Evolutionary conservation across 768 basidiomycete species (phyloP), one percentile per base, ranked within the genome.

Genomic region (Leccinum subgranulosum): DNA sequence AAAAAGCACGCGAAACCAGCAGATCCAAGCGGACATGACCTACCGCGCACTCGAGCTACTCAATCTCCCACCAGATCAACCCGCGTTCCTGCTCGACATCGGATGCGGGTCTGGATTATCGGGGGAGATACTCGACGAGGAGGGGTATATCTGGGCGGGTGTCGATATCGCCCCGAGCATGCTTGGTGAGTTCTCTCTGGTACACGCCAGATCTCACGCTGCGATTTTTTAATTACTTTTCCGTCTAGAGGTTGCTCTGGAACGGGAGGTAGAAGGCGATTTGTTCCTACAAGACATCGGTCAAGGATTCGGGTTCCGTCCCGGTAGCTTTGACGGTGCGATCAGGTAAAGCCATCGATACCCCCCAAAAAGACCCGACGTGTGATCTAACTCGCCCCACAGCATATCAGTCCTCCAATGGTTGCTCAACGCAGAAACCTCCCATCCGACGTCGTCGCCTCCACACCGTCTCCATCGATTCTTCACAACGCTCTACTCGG

Each of bases 381-480:
- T n/a, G 33, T 0, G 14, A 15, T 34, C 14, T 25, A 47, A 9
- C 36, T 17, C n/a, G 36, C 9, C 39, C 8, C n/a, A 17, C 67
- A 98, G 96, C 68, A 90, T 99, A 66, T 99, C 97, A 25, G 96
- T 98, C n/a, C 78, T 99, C 6, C 97, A 99, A 76, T 99, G 97
- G 97, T 80, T 99, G 3, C 81, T 98, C 57, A 99, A 98, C 72
- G 95, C 96, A 25, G 97, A 98, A 72, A 90, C 94, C 28, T 87
- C 93, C 6, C 88, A 87, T 68, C 90, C 84, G 56, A 93, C 87
- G 49, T 95, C 92, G 56, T 95, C 92, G 48, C 95, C 87, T 15
- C 94, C 87, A 11, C 92, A 88, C 72, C 91, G 85, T 64, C 83
- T 87, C 55, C 85, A 79, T 60, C 90, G 85, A 57, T 99, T 93